Base-by-base conservation (phyloP, 2,329 filamentous ascomycete species). In the Aspergillus aculeatus region DNA sequence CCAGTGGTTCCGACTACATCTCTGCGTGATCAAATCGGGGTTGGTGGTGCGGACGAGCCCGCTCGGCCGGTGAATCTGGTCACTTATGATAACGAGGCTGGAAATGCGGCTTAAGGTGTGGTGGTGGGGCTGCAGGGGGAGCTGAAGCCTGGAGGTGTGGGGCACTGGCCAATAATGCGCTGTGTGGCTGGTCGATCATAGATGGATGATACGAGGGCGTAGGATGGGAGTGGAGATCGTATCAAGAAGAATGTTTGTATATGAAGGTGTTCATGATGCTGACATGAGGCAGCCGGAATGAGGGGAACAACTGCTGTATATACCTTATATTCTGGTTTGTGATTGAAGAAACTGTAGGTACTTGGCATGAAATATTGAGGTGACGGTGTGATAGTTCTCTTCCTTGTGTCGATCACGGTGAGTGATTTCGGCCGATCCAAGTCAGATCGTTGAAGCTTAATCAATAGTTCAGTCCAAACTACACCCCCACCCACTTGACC, bases 41-140 rank as follows among this genome's bases (percentile, higher is more conserved):
- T 68, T 38, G 72, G 69, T 2, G 54, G 64, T 44, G 41, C 52
- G 14, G 68, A 69, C 55, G 74, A 76, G 49, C 73, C 74, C 2
- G 72, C 68, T 11, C 65, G 74, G 54, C 73, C 73, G 24, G 72
- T 75, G 11, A 69, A 69, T 21, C 50, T 75, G 52, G 49, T 73
- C n/a, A 11, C 51, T n/a, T 55, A 49, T n/a, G 48, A 58, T 23
- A 47, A 48, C 35, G 47, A 32, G 19, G 51, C 50, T 24, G 48
- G 26, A n/a, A 32, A 21, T 32, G 19, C 41, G 32, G 11, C 26
- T 11, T 44, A 9, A 19, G 5, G 16, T 44, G 38, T 44, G 38
- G 6, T 12, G 7, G 7, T 44, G 26, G 26, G 26, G 26, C 16
- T 44, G 38, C 38, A 44, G n/a, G 9, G 38, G 16, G 38, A 19